Conservation (phyloP, 495 filamentous ascomycete species). For the Penicillium lagena region DNA sequence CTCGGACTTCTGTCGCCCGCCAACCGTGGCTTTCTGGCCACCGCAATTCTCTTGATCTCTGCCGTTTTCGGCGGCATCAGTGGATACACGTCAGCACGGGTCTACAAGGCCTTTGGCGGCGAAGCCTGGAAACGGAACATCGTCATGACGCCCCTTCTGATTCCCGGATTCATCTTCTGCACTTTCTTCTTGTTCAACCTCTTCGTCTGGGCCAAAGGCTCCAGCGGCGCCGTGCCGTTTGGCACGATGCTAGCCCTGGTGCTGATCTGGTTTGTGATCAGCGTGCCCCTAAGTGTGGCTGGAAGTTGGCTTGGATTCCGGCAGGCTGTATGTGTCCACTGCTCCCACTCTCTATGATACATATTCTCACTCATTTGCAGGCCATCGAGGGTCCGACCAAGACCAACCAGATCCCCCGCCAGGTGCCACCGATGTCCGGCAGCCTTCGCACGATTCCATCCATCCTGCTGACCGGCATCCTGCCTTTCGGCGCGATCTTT, state of each 20-base stretch:
- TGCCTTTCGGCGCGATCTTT: conserved; percentile 94
- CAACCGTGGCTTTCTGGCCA: conserved; percentile 87
- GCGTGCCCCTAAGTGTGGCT: conserved; percentile 79
- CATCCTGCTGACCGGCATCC: conserved; percentile 80
- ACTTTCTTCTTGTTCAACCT: conserved; percentile 92
- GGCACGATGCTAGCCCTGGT: conserved; percentile 92
- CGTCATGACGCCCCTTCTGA: conserved; percentile 72
- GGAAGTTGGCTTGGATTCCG: conserved; percentile 93
- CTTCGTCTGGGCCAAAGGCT: conserved; percentile 87
- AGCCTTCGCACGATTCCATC: conserved; percentile 82
- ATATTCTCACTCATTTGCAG: conserved; percentile 19
- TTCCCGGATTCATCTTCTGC: conserved; percentile 81
- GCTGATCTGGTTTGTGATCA: conserved; percentile 94
- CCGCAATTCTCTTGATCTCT: conserved; percentile 86
- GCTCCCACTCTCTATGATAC: background rate
- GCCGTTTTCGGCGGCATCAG: conserved; percentile 89
- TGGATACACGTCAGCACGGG: conserved; percentile 80
- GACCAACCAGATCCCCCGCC: conserved; percentile 95
- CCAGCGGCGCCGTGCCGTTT: conserved; percentile 91
- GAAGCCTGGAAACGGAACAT: conserved; percentile 95
- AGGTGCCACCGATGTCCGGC: conserved; percentile 76
- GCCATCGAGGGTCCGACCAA: conserved; percentile 73
- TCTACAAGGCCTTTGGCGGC: conserved; percentile 88
- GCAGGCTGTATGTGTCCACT: conserved; percentile 35
- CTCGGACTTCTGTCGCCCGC: conserved; percentile 92